Conservation (phyloP, 306 rosid genomes). For the Datisca glomerata region DNA sequence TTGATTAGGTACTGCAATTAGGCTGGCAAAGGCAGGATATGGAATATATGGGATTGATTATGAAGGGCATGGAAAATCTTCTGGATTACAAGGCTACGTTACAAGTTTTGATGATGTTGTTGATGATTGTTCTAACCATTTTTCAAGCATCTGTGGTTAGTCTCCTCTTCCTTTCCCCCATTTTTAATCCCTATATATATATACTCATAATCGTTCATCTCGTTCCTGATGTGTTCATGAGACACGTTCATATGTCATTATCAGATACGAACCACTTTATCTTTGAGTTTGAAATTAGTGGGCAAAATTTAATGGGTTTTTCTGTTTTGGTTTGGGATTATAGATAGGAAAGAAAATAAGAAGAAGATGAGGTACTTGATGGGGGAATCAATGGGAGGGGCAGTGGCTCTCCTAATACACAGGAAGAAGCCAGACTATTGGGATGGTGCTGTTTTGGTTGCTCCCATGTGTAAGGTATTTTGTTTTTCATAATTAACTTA, state of each 20-base stretch:
- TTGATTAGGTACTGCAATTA: constrained; percentile 46
- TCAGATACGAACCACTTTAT: no score
- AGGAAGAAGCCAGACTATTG: constrained; percentile 49
- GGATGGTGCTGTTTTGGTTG: constrained; percentile 89
- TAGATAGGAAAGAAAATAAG: constrained; percentile 49
- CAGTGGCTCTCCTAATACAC: constrained; percentile 58
- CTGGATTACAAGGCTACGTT: constrained; percentile 48
- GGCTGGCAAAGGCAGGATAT: constrained; percentile 57
- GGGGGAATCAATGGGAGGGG: constrained; percentile 99
- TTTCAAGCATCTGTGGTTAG: constrained; percentile 48
- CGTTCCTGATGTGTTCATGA: no score
- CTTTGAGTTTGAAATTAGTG: not conserved
- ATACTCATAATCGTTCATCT: not conserved
- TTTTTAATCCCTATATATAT: not conserved
- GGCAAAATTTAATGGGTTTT: no score
- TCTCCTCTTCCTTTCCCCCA: not conserved
- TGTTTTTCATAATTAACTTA: no score
- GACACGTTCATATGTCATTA: no score
- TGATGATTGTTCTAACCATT: constrained; percentile 40
- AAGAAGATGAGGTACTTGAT: constrained; percentile 52
- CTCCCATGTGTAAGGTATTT: constrained; percentile 94
- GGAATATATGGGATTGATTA: constrained; percentile 75
- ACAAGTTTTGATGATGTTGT: constrained; percentile 36
- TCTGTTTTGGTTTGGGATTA: no score
- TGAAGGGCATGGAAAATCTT: constrained; percentile 96